Conservation (phyloP, 2,329 filamentous ascomycete genomes). For the Plectosphaerella sp. region DNA sequence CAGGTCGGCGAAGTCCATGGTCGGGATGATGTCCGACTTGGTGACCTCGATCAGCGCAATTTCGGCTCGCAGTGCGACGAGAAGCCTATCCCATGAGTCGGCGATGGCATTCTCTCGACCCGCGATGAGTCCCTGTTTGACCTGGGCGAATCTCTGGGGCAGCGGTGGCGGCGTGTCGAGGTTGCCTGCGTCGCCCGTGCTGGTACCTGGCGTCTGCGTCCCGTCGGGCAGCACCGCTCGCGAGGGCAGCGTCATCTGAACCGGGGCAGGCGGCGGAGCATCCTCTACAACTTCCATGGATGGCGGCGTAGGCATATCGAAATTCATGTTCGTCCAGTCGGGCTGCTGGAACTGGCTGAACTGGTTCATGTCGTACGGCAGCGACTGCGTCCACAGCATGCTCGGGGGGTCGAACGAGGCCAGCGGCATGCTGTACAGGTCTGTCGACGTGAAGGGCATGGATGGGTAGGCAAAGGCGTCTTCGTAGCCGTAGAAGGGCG, state of each 20-base stretch:
- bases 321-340: slow-evolving; percentile 2
- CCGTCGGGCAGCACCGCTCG: not conserved
- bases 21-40: slow-evolving; percentile 49
- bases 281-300: no score
- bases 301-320: not conserved
- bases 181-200: not conserved
- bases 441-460: slow-evolving; percentile 5
- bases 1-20: slow-evolving; percentile 49
- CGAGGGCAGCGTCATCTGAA: not conserved
- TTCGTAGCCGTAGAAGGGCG: not conserved
- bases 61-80: slow-evolving; percentile 46
- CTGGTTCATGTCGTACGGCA: slow-evolving; percentile 5
- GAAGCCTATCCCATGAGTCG: slow-evolving; percentile 50
- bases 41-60: slow-evolving; percentile 46
- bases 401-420: slow-evolving; percentile 12
- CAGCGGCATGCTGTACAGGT: slow-evolving; percentile 7
- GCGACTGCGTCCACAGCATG: slow-evolving; percentile 12
- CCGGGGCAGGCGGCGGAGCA: not conserved
- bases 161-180: slow-evolving; percentile 37
- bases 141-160: slow-evolving; percentile 51
- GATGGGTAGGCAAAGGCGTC: slow-evolving; percentile 1
- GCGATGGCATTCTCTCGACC: slow-evolving; percentile 51
- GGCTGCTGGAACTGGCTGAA: slow-evolving; percentile 1
- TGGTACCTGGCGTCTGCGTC: slow-evolving; percentile 1
- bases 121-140: slow-evolving; percentile 50